These are phyloP conservation scores for Rhynchospora breviuscula DNA, from an alignment of 176 grass and related monocot species.

Conservation along the genomic window DNA sequence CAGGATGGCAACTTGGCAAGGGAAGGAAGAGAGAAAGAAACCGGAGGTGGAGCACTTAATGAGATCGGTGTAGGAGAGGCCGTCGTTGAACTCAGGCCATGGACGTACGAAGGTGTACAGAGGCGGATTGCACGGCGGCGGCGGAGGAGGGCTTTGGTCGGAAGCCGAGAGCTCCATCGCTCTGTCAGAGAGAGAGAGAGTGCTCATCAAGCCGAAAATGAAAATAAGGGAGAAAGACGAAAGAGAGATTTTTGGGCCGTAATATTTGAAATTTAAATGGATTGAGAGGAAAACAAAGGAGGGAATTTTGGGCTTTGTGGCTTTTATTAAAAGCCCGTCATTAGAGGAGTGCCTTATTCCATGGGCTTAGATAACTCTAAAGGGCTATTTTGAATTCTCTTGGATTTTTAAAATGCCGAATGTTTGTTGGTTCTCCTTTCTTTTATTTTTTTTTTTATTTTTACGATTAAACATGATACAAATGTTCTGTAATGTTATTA, in stretches of 20 bases:
- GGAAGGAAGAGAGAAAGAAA: not conserved
- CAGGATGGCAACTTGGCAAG: not conserved
- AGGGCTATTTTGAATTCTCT: too few species aligned
- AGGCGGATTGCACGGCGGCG: not conserved
- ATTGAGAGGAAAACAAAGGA: too few species aligned
- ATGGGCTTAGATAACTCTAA: too few species aligned
- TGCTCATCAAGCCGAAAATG: not conserved
- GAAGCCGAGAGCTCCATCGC: not conserved
- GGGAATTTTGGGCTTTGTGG: too few species aligned
- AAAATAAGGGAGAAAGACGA: not conserved
- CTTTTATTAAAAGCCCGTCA: too few species aligned
- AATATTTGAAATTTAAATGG: too few species aligned
- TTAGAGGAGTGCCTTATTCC: too few species aligned
- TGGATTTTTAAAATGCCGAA: too few species aligned
- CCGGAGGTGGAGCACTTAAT: conserved; percentile 38
- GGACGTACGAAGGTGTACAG: conserved; percentile 56
- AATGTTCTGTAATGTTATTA: too few species aligned
- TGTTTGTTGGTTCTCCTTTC: too few species aligned
- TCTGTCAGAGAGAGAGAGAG: not conserved
- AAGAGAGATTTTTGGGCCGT: not conserved
- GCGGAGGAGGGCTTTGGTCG: not conserved
- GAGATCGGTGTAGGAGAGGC: conserved; percentile 67
- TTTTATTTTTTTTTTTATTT: too few species aligned
- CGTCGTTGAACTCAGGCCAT: conserved; percentile 82
- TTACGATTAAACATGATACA: too few species aligned